Conservation (phyloP, 2,329 filamentous ascomycete species). For the Fusarium oligoseptatum region DNA sequence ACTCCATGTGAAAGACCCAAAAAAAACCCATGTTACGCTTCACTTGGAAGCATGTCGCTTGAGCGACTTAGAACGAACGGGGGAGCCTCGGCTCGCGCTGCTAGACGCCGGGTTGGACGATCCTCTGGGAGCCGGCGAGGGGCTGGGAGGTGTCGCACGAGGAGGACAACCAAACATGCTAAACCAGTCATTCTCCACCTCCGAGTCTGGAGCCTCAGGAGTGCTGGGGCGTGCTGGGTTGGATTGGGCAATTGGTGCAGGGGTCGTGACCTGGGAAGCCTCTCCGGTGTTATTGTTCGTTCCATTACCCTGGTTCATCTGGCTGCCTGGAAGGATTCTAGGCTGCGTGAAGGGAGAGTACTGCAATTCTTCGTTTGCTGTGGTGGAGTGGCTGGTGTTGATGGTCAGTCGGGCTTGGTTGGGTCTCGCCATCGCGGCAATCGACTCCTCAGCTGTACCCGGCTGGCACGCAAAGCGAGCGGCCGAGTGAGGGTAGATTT, state of each 20-base stretch:
- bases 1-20: neutral
- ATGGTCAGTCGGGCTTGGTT: neutral
- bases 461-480: slow-evolving; percentile 25
- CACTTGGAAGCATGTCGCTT: neutral
- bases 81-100: neutral
- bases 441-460: slow-evolving; percentile 32
- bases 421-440: slow-evolving; percentile 9
- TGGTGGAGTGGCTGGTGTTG: neutral
- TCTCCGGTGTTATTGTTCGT: neutral
- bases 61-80: neutral
- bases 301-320: neutral
- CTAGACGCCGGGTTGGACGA: neutral
- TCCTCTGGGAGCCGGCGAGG: slow-evolving; percentile 37
- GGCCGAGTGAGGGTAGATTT: slow-evolving; percentile 10
- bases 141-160: slow-evolving; percentile 33
- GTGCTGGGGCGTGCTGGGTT: neutral
- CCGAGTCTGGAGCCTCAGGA: slow-evolving; percentile 1
- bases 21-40: neutral
- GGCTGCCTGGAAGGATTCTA: neutral
- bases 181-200: neutral
- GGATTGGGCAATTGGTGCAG: neutral
- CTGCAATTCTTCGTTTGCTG: neutral
- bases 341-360: neutral
- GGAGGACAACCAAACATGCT: neutral
- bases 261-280: neutral